Percentiles rank a stretch among this genome's conserved stretches.
Evolutionary conservation across 2,329 filamentous ascomycete genomes (phyloP).

Genomic region (Lasiodiplodia citricola): DNA sequence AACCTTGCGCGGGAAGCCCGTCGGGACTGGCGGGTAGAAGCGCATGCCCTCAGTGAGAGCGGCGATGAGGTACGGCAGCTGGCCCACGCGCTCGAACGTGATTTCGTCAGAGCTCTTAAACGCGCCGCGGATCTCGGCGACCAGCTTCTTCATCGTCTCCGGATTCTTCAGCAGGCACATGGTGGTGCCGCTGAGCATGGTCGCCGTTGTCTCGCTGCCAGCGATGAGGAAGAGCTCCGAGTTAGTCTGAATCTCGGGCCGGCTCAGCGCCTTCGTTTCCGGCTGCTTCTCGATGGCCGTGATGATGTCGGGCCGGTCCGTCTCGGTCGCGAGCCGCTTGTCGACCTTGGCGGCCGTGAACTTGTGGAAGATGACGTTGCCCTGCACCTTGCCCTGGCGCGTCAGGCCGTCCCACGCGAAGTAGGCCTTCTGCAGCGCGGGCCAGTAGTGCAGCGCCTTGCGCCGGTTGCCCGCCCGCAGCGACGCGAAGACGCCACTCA

Average conservation of each 20-base stretch:
- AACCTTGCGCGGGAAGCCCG: slow-evolving; percentile 45
- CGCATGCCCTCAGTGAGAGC: slow-evolving; percentile 54
- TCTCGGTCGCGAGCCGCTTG: slow-evolving; percentile 8
- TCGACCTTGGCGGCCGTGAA: background rate
- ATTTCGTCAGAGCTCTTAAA: slow-evolving; percentile 39
- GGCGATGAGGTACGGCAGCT: slow-evolving; percentile 50
- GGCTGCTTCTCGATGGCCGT: slow-evolving; percentile 9
- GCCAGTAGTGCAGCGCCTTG: slow-evolving; percentile 40
- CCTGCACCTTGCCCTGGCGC: background rate
- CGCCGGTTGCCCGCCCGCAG: background rate
- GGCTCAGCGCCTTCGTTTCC: slow-evolving; percentile 2
- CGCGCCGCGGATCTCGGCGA: slow-evolving; percentile 36
- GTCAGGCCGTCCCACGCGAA: slow-evolving; percentile 33
- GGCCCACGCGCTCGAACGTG: slow-evolving; percentile 38
- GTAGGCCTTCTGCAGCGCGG: slow-evolving; percentile 40
- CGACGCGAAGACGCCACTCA: slow-evolving; percentile 22
- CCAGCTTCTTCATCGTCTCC: slow-evolving; percentile 33
- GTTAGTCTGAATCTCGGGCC: slow-evolving; percentile 24
- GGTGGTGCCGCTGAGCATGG: slow-evolving; percentile 39
- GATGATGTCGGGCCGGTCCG: slow-evolving; percentile 9
- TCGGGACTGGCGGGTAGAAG: slow-evolving; percentile 53
- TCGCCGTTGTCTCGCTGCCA: slow-evolving; percentile 43
- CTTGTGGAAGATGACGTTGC: slow-evolving; percentile 37
- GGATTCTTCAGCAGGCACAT: slow-evolving; percentile 40
- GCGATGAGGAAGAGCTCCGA: slow-evolving; percentile 33